Conservation (phyloP, 2,329 filamentous ascomycete species). For the Fusarium sp. region DNA sequence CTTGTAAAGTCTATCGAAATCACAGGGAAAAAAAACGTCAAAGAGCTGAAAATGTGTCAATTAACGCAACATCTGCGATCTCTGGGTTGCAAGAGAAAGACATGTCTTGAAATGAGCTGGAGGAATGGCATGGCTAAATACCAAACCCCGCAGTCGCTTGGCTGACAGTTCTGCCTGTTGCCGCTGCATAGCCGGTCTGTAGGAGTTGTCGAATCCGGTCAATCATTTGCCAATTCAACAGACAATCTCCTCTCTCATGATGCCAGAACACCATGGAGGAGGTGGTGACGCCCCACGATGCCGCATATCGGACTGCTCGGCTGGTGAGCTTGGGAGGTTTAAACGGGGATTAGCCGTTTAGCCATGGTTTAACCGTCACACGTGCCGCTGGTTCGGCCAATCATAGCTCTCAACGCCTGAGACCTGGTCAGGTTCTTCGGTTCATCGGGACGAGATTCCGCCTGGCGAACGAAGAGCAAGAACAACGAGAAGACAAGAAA, state of each 20-base stretch:
- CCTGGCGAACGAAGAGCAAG: slow-evolving; percentile 8
- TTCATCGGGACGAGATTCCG: slow-evolving; percentile 43
- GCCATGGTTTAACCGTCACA: not conserved
- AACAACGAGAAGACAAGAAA: not conserved
- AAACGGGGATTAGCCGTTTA: slow-evolving; percentile 20
- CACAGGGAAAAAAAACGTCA: not conserved
- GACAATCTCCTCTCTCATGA: slow-evolving; percentile 41
- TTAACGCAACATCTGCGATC: slow-evolving; percentile 8
- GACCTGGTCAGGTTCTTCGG: slow-evolving; percentile 24
- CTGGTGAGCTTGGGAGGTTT: slow-evolving; percentile 5
- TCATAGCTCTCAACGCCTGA: not conserved
- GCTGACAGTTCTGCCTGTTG: slow-evolving; percentile 38
- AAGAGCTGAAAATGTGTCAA: slow-evolving; percentile 9
- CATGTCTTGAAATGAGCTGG: not conserved
- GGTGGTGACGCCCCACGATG: slow-evolving; percentile 44
- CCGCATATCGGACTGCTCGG: slow-evolving; percentile 25
- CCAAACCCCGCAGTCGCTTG: slow-evolving; percentile 35
- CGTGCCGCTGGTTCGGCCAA: slow-evolving; percentile 9
- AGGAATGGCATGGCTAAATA: slow-evolving; percentile 34
- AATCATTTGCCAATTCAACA: slow-evolving; percentile 32
- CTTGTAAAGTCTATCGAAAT: not conserved
- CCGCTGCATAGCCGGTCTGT: slow-evolving; percentile 17
- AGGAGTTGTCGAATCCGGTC: slow-evolving; percentile 7
- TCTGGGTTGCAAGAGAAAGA: slow-evolving; percentile 13
- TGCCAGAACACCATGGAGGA: slow-evolving; percentile 32